A percentile compares a stretch with the other conserved stretches of the same genome.
Conservation (phyloP, 768 basidiomycete genomes). For the Coprinopsis cinerea region DNA sequence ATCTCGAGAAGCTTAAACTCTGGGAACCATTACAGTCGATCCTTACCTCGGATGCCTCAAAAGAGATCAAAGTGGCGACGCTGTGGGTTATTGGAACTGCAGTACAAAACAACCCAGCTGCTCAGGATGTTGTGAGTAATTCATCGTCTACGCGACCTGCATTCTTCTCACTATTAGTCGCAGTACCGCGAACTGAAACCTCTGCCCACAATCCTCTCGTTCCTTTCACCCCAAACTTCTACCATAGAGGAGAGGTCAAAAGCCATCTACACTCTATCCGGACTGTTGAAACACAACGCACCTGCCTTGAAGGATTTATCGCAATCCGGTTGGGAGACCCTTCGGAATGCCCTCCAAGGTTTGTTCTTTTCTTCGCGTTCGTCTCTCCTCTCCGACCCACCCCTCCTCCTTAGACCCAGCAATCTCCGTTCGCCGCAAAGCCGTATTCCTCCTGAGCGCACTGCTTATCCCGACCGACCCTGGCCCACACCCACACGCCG, state of each 20-base stretch:
- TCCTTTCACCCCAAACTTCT: slow-evolving; percentile 46
- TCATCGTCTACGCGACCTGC: background rate
- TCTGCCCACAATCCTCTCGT: slow-evolving; percentile 54
- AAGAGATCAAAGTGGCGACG: slow-evolving; percentile 58
- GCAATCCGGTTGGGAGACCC: slow-evolving; percentile 56
- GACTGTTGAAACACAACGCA: slow-evolving; percentile 70
- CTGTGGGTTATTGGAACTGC: slow-evolving; percentile 90
- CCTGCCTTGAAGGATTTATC: slow-evolving; percentile 48
- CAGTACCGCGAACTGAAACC: slow-evolving; percentile 66
- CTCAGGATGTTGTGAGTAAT: slow-evolving; percentile 63
- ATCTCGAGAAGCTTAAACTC: slow-evolving; percentile 68
- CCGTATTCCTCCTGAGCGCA: slow-evolving; percentile 59
- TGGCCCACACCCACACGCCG: background rate
- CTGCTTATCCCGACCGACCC: slow-evolving; percentile 47
- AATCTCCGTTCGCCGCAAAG: slow-evolving; percentile 63
- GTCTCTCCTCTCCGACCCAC: background rate
- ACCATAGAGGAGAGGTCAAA: slow-evolving; percentile 63
- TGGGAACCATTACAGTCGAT: slow-evolving; percentile 73
- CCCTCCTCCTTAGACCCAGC: slow-evolving; percentile 54
- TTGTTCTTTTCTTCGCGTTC: slow-evolving; percentile 3
- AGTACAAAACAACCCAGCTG: slow-evolving; percentile 82
- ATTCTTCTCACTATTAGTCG: slow-evolving; percentile 1
- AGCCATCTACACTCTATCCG: slow-evolving; percentile 77
- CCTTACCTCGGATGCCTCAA: slow-evolving; percentile 48
- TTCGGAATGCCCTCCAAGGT: slow-evolving; percentile 62